Evolutionary conservation across 2,329 filamentous ascomycete species (phyloP).

Genomic region (Chrysoporthe deuterocubensis): DNA sequence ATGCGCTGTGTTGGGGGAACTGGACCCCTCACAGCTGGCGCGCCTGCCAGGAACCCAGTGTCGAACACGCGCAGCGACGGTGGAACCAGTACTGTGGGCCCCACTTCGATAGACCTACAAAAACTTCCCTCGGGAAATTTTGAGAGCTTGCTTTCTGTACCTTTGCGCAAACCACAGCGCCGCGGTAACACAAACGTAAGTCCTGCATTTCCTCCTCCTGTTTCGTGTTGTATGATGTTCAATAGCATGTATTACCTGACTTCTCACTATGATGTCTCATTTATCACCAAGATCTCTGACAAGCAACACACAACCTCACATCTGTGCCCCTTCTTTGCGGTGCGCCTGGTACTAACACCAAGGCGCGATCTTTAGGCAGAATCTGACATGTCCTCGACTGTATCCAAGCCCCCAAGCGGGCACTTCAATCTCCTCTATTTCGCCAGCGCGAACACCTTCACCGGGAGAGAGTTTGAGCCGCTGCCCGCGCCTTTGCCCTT

Average conservation of each 20-base stretch:
- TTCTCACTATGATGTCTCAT: constrained; percentile 55
- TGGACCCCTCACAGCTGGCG: constrained; percentile 3
- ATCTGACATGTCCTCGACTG: constrained; percentile 33
- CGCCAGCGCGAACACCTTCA: constrained; percentile 73
- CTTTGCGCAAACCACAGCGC: background rate
- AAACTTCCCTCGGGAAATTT: constrained; percentile 9
- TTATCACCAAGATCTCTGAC: constrained; percentile 78
- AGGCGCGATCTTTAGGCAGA: constrained; percentile 21
- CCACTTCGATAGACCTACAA: constrained; percentile 7
- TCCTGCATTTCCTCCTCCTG: constrained; percentile 17
- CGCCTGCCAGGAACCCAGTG: constrained; percentile 4
- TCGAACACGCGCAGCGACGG: background rate
- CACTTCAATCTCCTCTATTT: constrained; percentile 85
- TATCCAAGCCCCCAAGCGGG: constrained; percentile 57
- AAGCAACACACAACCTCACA: constrained; percentile 29
- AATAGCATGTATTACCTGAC: constrained; percentile 50
- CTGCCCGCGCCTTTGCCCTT: constrained; percentile 70
- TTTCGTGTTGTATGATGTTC: constrained; percentile 38
- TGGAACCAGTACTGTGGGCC: background rate
- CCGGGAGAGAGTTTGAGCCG: constrained; percentile 67
- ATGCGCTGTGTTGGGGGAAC: background rate
- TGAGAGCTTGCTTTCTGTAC: background rate
- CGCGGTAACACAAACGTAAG: constrained; percentile 38
- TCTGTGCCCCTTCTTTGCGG: constrained; percentile 13
- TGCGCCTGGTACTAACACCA: constrained; percentile 33